These are phyloP conservation scores for Colletotrichum caudatum DNA, from an alignment of 2,329 filamentous ascomycete species.

Conservation along the genomic window DNA sequence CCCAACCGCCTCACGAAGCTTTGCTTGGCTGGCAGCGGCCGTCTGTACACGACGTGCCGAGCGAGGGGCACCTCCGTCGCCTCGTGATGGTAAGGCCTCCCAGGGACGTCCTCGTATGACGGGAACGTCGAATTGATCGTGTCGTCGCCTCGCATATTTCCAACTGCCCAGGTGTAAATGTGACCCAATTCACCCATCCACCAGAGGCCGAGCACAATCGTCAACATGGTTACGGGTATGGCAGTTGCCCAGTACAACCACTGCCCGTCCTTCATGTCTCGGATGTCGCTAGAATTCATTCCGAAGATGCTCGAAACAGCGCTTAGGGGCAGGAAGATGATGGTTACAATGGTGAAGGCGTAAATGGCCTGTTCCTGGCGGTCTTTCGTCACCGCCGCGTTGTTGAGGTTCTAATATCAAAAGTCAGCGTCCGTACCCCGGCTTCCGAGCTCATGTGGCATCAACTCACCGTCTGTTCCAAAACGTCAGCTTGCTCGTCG, in stretches of 20 bases:
- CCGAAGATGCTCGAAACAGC: conserved; percentile 63
- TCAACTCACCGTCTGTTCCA: conserved; percentile 47
- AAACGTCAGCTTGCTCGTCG: conserved; percentile 43
- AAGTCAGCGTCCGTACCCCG: conserved; percentile 4
- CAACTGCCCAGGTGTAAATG: conserved; percentile 44
- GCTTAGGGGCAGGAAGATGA: conserved; percentile 61
- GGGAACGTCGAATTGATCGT: conserved; percentile 5
- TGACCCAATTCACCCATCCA: conserved; percentile 59
- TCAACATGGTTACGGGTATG: conserved; percentile 58
- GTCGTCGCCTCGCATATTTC: conserved; percentile 23
- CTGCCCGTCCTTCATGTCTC: conserved; percentile 61
- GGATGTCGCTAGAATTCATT: conserved; percentile 65
- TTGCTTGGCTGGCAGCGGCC: conserved; percentile 12
- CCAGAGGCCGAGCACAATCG: conserved; percentile 56
- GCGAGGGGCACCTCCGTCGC: conserved; percentile 3
- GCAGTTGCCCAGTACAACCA: conserved; percentile 64
- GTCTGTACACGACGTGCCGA: conserved; percentile 18
- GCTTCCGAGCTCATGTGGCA: neutral
- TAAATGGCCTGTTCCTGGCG: conserved; percentile 62
- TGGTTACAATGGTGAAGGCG: conserved; percentile 63
- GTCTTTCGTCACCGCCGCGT: conserved; percentile 57
- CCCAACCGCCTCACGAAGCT: conserved; percentile 20
- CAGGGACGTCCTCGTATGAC: conserved; percentile 1
- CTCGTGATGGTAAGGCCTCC: conserved; percentile 23
- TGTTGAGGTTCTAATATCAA: conserved; percentile 48